A percentile compares a stretch with the other conserved stretches of the same genome.
Conservation (phyloP, 202 grass and related monocot genomes). For the Eragrostis tef region DNA sequence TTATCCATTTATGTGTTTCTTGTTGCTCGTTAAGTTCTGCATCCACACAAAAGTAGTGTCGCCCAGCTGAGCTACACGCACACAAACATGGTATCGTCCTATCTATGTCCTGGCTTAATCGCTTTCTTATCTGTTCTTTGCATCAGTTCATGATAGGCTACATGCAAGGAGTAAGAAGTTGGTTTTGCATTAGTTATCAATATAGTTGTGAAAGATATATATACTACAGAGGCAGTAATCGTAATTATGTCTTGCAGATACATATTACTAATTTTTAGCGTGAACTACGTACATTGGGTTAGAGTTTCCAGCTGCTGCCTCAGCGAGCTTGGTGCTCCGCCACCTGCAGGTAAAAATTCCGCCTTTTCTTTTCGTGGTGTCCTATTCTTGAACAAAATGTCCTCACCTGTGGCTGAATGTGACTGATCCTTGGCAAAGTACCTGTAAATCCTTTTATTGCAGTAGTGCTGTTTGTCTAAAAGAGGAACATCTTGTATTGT, state of each 20-base stretch:
- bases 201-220: not conserved
- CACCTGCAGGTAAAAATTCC: conserved; percentile 12
- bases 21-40: not conserved
- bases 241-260: not conserved
- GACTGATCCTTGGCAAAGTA: not conserved
- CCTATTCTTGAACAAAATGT: not conserved
- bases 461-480: not conserved
- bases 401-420: not conserved
- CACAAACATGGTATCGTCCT: not conserved
- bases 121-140: not conserved
- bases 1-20: not conserved
- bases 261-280: no score
- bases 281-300: no score
- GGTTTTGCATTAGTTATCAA: not conserved
- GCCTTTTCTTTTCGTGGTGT: not conserved
- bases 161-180: not conserved
- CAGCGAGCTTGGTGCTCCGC: conserved; percentile 16
- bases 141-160: not conserved
- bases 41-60: no score
- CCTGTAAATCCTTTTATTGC: no score
- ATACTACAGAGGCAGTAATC: not conserved
- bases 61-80: no score
- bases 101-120: not conserved
- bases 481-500: not conserved
- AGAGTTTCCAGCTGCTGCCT: conserved; percentile 29